Conservation (phyloP, 371 early-diverging fungal species). For the Batrachochytrium dendrobatidis region DNA sequence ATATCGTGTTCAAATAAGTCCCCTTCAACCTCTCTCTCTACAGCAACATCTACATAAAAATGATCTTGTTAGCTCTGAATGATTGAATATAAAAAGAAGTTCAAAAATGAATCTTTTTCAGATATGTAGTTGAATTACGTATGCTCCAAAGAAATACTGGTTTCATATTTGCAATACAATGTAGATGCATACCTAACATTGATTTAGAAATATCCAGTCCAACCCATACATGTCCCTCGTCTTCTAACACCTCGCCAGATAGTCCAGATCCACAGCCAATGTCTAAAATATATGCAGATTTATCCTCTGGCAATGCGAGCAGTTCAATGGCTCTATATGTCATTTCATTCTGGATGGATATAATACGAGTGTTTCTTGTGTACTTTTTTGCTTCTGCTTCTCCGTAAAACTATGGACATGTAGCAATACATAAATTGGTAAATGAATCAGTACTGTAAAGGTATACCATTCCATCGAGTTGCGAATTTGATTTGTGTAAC, state of each 20-base stretch:
- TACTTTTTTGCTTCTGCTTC: conserved; percentile 91
- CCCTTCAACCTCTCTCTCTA: conserved; percentile 79
- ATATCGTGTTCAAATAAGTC: conserved; percentile 94
- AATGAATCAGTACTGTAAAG: background rate
- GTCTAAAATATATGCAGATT: conserved; percentile 77
- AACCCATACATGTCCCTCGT: conserved; percentile 91
- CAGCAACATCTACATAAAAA: conserved; percentile 52
- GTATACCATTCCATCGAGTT: background rate
- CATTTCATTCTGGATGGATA: conserved; percentile 90
- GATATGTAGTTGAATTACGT: too few species aligned
- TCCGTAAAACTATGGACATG: conserved; percentile 35
- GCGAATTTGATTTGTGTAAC: background rate
- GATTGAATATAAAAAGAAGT: too few species aligned
- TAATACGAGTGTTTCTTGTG: conserved; percentile 83
- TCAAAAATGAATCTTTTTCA: too few species aligned
- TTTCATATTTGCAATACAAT: too few species aligned
- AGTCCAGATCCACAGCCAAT: conserved; percentile 97
- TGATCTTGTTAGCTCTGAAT: background rate
- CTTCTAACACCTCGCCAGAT: conserved; percentile 90
- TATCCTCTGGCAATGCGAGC: conserved; percentile 69
- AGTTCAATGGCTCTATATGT: conserved; percentile 86
- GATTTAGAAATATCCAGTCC: conserved; percentile 93
- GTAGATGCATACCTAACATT: conserved; percentile 67
- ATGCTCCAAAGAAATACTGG: too few species aligned
- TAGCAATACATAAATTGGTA: background rate